phyloP scores from a whole-genome alignment of 805 yeast species.

The Wickerhamomyces sydowiorum region DNA sequence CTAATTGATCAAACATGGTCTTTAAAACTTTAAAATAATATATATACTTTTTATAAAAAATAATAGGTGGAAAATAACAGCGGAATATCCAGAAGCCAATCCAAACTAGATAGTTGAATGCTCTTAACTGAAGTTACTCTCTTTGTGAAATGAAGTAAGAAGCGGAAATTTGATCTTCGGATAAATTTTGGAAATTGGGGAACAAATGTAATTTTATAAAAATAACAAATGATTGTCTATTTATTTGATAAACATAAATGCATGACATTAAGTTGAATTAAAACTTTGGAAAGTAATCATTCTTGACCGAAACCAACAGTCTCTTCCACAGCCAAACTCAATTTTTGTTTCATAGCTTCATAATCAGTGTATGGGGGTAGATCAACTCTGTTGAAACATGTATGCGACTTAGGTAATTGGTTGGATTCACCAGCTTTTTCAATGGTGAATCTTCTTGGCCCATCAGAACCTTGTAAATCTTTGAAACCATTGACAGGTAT shows the following conservation, averaged over 20 bases:
- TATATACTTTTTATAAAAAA: too few species aligned
- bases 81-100: too few species aligned
- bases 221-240: too few species aligned
- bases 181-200: too few species aligned
- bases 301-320: conserved; percentile 99
- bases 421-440: conserved; percentile 95
- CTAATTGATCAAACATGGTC: too few species aligned
- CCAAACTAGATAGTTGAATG: too few species aligned
- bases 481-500: conserved; percentile 99
- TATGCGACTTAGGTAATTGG: conserved; percentile 94
- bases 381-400: conserved; percentile 98
- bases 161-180: too few species aligned
- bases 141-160: too few species aligned
- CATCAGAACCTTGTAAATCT: conserved; percentile 97
- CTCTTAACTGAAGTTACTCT: too few species aligned
- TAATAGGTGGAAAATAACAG: too few species aligned
- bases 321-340: conserved; percentile 95
- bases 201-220: too few species aligned
- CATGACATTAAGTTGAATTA: neutral
- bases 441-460: conserved; percentile 97
- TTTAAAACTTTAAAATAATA: too few species aligned
- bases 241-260: neutral
- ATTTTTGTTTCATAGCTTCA: conserved; percentile 80
- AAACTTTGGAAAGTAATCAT: conserved; percentile 26
- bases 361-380: conserved; percentile 88